These are phyloP conservation scores for Aspergillus sp. DNA, from an alignment of 2,329 filamentous ascomycete genomes.

Conservation along the genomic window DNA sequence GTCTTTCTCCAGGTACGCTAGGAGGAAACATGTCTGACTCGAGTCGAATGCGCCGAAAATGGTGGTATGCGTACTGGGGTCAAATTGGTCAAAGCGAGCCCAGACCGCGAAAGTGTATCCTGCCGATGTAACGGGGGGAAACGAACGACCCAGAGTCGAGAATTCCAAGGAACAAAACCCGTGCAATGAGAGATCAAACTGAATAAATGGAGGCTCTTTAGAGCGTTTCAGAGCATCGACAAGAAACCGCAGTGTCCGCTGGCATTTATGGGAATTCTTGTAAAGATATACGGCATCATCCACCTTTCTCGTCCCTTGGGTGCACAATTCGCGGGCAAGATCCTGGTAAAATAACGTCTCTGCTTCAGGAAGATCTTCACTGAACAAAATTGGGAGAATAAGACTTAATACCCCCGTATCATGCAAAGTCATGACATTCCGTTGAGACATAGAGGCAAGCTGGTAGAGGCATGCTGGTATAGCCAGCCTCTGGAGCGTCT, in stretches of 20 bases:
- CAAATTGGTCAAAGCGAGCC: conserved; percentile 86
- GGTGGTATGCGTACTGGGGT: conserved; percentile 82
- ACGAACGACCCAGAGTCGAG: conserved; percentile 76
- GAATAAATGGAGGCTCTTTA: conserved; percentile 78
- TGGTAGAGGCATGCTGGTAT: conserved; percentile 65
- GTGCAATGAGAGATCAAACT: conserved; percentile 86
- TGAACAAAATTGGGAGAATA: conserved; percentile 64
- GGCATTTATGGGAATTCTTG: conserved; percentile 53
- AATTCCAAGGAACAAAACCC: conserved; percentile 91
- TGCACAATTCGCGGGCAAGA: conserved; percentile 68
- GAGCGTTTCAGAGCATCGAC: conserved; percentile 73
- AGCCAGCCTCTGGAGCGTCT: conserved; percentile 48
- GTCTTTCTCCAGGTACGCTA: conserved; percentile 91
- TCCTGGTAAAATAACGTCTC: conserved; percentile 63
- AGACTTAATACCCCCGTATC: conserved; percentile 68
- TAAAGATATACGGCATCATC: conserved; percentile 79
- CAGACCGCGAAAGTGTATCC: conserved; percentile 91
- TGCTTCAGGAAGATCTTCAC: conserved; percentile 51
- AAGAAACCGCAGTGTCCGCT: conserved; percentile 65
- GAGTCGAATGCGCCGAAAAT: conserved; percentile 93
- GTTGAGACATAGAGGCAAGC: conserved; percentile 61
- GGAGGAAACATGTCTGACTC: conserved; percentile 87
- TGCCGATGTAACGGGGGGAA: conserved; percentile 73
- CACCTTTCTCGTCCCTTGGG: conserved; percentile 75
- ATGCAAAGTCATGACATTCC: conserved; percentile 71